phyloP scores from a whole-genome alignment of 208 protist species.

The Plasmodiophora brassicae region DNA sequence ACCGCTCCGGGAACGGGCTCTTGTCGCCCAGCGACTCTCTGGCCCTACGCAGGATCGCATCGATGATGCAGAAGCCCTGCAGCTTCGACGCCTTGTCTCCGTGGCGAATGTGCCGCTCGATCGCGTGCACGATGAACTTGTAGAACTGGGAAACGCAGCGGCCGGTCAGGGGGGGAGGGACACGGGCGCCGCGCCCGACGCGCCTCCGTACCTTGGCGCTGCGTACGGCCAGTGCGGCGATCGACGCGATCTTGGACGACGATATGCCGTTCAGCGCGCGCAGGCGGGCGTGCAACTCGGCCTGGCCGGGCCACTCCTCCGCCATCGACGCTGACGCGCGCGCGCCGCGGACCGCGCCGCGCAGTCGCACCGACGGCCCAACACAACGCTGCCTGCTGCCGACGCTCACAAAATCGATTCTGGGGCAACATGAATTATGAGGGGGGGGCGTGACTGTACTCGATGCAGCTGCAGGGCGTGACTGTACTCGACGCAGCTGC shows the following conservation, averaged over 20 bases:
- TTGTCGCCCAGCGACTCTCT: background rate
- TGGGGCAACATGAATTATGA: too few relatives aligned
- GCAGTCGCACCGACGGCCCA: too few relatives aligned
- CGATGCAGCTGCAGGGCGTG: too few relatives aligned
- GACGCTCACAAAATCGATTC: too few relatives aligned
- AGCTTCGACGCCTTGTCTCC: background rate
- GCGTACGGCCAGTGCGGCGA: background rate
- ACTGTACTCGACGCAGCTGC: too few relatives aligned
- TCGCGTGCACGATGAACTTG: background rate
- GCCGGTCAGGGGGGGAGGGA: too few relatives aligned
- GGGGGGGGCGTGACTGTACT: too few relatives aligned
- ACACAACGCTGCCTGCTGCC: too few relatives aligned
- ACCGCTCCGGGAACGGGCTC: background rate
- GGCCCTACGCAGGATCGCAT: background rate
- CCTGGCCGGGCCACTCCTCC: slow-evolving; percentile 27
- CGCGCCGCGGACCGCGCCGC: too few relatives aligned
- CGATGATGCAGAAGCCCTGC: background rate
- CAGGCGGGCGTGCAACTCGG: background rate
- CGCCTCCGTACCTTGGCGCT: background rate
- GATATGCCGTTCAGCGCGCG: background rate
- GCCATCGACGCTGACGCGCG: too few relatives aligned
- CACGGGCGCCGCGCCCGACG: too few relatives aligned
- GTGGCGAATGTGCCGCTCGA: background rate
- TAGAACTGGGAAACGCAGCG: slow-evolving; percentile 7
- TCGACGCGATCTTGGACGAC: background rate